Evolutionary conservation across 345 rosid genomes (phyloP).

Genomic region (Lepidium aucheri): DNA sequence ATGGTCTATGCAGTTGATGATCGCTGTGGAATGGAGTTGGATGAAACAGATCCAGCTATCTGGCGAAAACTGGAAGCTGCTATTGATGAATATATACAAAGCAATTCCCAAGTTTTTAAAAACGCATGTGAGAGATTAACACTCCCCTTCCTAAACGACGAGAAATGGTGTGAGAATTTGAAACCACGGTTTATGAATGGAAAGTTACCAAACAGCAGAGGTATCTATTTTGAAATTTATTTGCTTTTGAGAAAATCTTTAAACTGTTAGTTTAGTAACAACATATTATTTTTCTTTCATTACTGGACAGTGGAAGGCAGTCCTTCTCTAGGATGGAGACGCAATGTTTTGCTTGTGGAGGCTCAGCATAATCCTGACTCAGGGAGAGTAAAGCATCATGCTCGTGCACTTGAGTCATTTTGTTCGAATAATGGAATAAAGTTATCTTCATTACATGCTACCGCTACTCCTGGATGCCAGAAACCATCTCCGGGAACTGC

Average conservation of each 20-base stretch:
- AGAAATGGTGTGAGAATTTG: slow-evolving; percentile 51
- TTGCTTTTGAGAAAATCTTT: slow-evolving; percentile 19
- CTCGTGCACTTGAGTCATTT: slow-evolving; percentile 83
- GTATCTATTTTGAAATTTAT: slow-evolving; percentile 7
- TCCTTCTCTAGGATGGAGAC: slow-evolving; percentile 95
- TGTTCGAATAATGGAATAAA: slow-evolving; percentile 66
- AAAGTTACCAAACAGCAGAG: slow-evolving; percentile 25
- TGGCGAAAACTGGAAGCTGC: slow-evolving; percentile 92
- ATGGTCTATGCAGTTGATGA: slow-evolving; percentile 64
- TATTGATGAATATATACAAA: slow-evolving; percentile 66
- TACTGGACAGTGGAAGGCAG: slow-evolving; percentile 43
- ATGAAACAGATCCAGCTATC: slow-evolving; percentile 95
- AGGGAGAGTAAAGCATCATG: slow-evolving; percentile 72
- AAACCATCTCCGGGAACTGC: slow-evolving; percentile 51
- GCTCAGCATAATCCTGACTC: slow-evolving; percentile 86
- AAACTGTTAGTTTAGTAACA: neutral
- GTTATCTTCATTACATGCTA: slow-evolving; percentile 46
- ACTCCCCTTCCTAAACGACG: slow-evolving; percentile 74
- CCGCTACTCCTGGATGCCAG: slow-evolving; percentile 42
- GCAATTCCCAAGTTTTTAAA: slow-evolving; percentile 61
- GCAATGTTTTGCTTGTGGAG: slow-evolving; percentile 85
- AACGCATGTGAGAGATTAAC: slow-evolving; percentile 64
- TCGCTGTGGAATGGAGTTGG: slow-evolving; percentile 95
- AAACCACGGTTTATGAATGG: slow-evolving; percentile 34
- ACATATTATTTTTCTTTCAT: slow-evolving; percentile 18